These are phyloP conservation scores for Phytopythium montanum DNA, from an alignment of 352 stramenopile species.

Conservation along the genomic window DNA sequence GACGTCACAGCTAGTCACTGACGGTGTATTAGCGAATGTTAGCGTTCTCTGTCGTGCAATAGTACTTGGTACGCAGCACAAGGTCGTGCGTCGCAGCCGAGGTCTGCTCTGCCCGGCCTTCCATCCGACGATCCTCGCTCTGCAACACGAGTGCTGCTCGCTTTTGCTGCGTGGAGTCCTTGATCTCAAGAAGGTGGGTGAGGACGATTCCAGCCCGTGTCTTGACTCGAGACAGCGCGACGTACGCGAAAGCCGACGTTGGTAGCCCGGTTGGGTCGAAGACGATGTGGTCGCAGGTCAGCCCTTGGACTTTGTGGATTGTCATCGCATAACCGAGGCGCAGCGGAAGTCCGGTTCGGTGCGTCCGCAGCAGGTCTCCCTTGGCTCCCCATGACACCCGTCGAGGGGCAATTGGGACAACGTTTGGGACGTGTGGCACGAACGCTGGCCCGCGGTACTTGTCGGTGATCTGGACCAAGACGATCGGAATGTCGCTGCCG, in stretches of 20 bases:
- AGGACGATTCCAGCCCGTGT: too few species aligned
- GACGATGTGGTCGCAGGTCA: not conserved
- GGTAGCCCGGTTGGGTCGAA: not conserved
- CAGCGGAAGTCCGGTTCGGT: not conserved
- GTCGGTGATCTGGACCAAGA: slow-evolving; percentile 1
- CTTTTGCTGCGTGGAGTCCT: too few species aligned
- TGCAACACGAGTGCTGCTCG: too few species aligned
- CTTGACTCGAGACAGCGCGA: not conserved
- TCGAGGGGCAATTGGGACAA: not conserved
- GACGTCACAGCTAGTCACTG: too few species aligned
- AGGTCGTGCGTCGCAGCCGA: too few species aligned
- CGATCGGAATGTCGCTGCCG: not conserved
- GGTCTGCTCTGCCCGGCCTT: too few species aligned
- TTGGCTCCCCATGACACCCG: not conserved
- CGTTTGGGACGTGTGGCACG: not conserved
- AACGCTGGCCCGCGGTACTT: slow-evolving; percentile 2
- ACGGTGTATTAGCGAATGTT: too few species aligned
- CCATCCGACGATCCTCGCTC: too few species aligned
- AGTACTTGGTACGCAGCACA: too few species aligned
- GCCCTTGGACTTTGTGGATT: not conserved
- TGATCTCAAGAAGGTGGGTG: too few species aligned
- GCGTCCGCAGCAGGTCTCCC: not conserved
- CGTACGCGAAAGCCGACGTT: not conserved
- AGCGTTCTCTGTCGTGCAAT: too few species aligned
- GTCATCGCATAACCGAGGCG: slow-evolving; percentile 1